Evolutionary conservation across 306 rosid genomes (phyloP).

Genomic region (Cajanus cajan): DNA sequence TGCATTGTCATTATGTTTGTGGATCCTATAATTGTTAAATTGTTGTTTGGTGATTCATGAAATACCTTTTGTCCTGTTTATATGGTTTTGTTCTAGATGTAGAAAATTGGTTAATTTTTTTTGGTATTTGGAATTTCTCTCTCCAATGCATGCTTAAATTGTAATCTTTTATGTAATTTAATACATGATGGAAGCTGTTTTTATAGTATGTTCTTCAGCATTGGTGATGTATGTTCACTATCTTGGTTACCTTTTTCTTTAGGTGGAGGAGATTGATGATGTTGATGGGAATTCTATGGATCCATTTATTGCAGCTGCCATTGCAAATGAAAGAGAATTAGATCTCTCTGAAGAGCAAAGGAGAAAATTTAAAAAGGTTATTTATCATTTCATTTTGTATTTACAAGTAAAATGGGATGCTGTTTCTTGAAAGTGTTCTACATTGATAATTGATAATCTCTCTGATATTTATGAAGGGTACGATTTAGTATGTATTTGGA

Average conservation of each 20-base stretch:
- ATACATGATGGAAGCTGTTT: slow-evolving; percentile 6
- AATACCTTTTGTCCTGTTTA: background rate
- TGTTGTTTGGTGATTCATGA: slow-evolving; percentile 12
- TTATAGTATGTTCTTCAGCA: background rate
- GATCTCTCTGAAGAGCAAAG: slow-evolving; percentile 84
- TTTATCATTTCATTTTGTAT: slow-evolving; percentile 15
- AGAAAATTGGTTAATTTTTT: background rate
- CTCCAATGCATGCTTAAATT: slow-evolving; percentile 8
- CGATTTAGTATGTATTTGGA: background rate
- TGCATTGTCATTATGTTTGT: slow-evolving; percentile 6
- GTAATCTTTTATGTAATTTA: background rate
- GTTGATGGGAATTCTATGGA: slow-evolving; percentile 70
- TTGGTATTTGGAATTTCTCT: slow-evolving; percentile 5
- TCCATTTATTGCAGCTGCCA: slow-evolving; percentile 95
- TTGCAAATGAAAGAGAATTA: slow-evolving; percentile 78
- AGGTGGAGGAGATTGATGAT: slow-evolving; percentile 99
- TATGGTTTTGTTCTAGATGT: background rate
- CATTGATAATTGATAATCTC: background rate
- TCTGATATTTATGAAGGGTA: background rate
- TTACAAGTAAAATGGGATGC: slow-evolving; percentile 1
- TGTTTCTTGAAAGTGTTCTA: background rate
- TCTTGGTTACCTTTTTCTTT: slow-evolving; percentile 15
- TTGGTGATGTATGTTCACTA: slow-evolving; percentile 8
- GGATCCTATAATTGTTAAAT: background rate
- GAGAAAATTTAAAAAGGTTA: slow-evolving; percentile 74